These are phyloP conservation scores for Chaetoceros muelleri DNA, from an alignment of 108 stramenopile genomes.

Conservation along the genomic window DNA sequence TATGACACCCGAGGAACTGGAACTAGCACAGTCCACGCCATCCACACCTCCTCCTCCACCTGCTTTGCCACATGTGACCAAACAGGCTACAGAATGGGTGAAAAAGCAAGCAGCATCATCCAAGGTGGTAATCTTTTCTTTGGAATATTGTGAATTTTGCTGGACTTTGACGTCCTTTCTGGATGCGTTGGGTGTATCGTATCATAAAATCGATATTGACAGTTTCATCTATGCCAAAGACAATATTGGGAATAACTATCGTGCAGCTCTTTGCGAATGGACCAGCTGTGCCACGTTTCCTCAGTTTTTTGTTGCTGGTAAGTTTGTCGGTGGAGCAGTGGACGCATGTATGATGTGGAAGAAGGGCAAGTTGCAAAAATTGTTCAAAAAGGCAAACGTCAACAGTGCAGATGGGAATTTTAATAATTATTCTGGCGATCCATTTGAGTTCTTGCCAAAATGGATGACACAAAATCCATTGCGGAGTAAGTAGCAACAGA, in stretches of 20 bases:
- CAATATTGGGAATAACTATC: slow-evolving; percentile 29
- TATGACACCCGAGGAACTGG: slow-evolving; percentile 70
- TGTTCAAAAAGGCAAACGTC: slow-evolving; percentile 22
- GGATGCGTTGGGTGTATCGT: slow-evolving; percentile 13
- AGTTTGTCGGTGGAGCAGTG: slow-evolving; percentile 26
- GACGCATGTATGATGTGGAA: slow-evolving; percentile 47
- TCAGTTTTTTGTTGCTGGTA: slow-evolving; percentile 26
- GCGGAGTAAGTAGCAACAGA: slow-evolving; percentile 23
- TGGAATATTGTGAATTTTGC: slow-evolving; percentile 37
- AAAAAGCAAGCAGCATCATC: slow-evolving; percentile 4
- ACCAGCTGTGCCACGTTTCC: slow-evolving; percentile 25
- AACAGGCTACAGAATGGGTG: slow-evolving; percentile 19
- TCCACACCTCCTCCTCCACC: slow-evolving; percentile 25
- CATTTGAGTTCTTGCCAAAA: slow-evolving; percentile 45
- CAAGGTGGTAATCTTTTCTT: slow-evolving; percentile 17
- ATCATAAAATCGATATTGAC: slow-evolving; percentile 20
- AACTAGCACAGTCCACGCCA: slow-evolving; percentile 25
- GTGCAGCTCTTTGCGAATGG: slow-evolving; percentile 11
- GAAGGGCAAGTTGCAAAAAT: slow-evolving; percentile 25
- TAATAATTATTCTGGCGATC: slow-evolving; percentile 24
- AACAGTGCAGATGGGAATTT: slow-evolving; percentile 11
- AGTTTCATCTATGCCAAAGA: slow-evolving; percentile 23
- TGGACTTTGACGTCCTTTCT: slow-evolving; percentile 24
- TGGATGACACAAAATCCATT: slow-evolving; percentile 35
- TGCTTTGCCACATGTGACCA: slow-evolving; percentile 11